Evolutionary conservation across 2,329 filamentous ascomycete species (phyloP).

Genomic region (Phaeoacremonium minimum): DNA sequence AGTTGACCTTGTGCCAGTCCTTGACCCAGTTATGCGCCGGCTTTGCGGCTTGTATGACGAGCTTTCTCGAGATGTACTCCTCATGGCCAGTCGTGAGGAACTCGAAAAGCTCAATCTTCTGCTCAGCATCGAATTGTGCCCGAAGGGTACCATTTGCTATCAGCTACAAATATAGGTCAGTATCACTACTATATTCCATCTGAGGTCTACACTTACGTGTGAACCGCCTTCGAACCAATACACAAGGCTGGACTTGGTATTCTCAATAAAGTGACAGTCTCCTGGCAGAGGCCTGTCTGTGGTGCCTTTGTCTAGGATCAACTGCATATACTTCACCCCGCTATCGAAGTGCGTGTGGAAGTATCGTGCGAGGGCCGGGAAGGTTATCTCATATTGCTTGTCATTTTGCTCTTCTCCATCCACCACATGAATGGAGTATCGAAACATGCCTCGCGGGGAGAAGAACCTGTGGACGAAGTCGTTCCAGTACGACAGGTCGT

Average conservation of each 20-base stretch:
- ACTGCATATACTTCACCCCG: slow-evolving; percentile 79
- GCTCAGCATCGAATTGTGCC: slow-evolving; percentile 72
- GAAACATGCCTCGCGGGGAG: slow-evolving; percentile 69
- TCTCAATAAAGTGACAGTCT: slow-evolving; percentile 71
- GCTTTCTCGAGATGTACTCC: slow-evolving; percentile 74
- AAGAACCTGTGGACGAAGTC: slow-evolving; percentile 79
- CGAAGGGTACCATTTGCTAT: slow-evolving; percentile 73
- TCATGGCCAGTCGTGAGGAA: slow-evolving; percentile 74
- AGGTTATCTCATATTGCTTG: slow-evolving; percentile 85
- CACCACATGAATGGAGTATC: slow-evolving; percentile 61
- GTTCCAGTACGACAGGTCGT: slow-evolving; percentile 74
- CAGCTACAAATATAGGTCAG: slow-evolving; percentile 47
- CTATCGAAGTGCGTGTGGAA: slow-evolving; percentile 87
- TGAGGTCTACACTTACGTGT: slow-evolving; percentile 56
- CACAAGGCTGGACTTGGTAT: slow-evolving; percentile 72
- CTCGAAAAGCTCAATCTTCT: slow-evolving; percentile 81
- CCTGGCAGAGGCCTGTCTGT: slow-evolving; percentile 52
- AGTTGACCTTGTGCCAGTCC: slow-evolving; percentile 59
- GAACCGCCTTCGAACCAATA: slow-evolving; percentile 85
- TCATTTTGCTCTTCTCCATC: slow-evolving; percentile 53
- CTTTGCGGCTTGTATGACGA: slow-evolving; percentile 56
- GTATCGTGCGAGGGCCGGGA: slow-evolving; percentile 77
- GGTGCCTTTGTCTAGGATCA: slow-evolving; percentile 69
- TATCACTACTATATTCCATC: neutral
- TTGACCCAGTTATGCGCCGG: slow-evolving; percentile 62